A percentile compares a stretch with the other conserved stretches of the same genome.
Evolutionary conservation across 2,329 filamentous ascomycete species (phyloP).

Genomic region (Fusarium vanettenii): DNA sequence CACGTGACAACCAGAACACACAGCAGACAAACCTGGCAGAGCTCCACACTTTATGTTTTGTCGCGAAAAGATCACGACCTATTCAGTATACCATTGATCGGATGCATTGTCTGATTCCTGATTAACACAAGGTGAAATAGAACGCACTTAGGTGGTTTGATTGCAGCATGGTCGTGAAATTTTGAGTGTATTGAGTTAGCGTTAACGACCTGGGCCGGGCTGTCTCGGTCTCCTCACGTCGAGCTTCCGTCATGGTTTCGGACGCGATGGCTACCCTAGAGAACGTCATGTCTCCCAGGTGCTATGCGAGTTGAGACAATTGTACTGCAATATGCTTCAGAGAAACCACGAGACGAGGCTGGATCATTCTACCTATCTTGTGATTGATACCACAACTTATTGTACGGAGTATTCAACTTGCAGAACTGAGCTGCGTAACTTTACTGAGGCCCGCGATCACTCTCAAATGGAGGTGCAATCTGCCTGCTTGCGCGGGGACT

Average conservation of each 20-base stretch:
- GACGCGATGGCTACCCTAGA: neutral
- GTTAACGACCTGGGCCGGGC: too few species aligned
- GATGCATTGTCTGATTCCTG: neutral
- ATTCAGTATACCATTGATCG: neutral
- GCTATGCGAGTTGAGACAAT: neutral
- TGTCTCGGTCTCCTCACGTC: too few species aligned
- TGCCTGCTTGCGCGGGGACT: too few species aligned
- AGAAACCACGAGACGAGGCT: neutral
- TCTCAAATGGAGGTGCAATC: too few species aligned
- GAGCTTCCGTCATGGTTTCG: neutral
- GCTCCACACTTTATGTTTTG: too few species aligned
- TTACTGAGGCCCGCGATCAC: too few species aligned
- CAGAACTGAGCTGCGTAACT: neutral
- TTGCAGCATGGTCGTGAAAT: neutral
- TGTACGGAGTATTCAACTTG: neutral
- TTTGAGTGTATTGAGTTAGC: neutral
- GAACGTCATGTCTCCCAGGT: neutral
- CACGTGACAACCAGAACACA: too few species aligned
- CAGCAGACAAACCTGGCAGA: too few species aligned
- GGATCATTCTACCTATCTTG: neutral
- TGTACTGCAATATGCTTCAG: neutral
- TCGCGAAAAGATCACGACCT: too few species aligned
- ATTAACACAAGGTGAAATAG: neutral
- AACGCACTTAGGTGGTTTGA: neutral
- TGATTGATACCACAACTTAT: neutral